phyloP scores from a whole-genome alignment of 176 grass and related monocot species.

The Eremochloa ophiuroides region DNA sequence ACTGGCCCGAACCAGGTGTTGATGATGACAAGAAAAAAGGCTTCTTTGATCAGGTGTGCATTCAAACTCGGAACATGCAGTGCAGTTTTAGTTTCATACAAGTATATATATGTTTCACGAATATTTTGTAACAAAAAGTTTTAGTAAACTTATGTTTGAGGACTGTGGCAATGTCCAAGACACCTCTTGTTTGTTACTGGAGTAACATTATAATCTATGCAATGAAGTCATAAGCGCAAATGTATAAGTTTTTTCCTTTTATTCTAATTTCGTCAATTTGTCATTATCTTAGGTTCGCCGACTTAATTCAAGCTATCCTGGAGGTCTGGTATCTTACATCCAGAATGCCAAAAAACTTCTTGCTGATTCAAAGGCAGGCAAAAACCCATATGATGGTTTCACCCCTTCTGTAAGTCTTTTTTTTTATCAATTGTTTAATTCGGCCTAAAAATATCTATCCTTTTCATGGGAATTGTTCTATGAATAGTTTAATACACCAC shows the following conservation, averaged over 20 bases:
- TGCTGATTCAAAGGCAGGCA: constrained; percentile 83
- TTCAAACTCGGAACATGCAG: background rate
- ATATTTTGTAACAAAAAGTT: background rate
- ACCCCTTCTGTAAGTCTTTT: constrained; percentile 71
- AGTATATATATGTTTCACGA: background rate
- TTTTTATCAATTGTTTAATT: background rate
- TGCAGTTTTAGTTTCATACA: background rate
- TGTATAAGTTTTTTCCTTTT: background rate
- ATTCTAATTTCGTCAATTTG: background rate
- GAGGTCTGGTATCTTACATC: constrained; percentile 70
- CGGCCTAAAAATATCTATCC: background rate
- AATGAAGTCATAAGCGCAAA: background rate
- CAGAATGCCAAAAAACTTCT: constrained; percentile 85
- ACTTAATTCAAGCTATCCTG: constrained; percentile 91
- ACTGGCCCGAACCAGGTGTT: constrained; percentile 67
- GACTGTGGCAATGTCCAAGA: background rate
- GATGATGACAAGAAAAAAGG: constrained; percentile 65
- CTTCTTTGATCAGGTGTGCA: constrained; percentile 76
- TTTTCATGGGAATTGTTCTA: background rate
- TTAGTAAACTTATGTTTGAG: background rate
- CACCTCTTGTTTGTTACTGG: background rate
- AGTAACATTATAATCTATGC: background rate
- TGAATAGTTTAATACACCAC: background rate
- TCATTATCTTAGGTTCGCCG: constrained; percentile 31
- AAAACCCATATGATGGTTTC: constrained; percentile 94